Evolutionary conservation across 768 basidiomycete genomes (phyloP).

Genomic region (Lanmaoa pseudosensibilis): DNA sequence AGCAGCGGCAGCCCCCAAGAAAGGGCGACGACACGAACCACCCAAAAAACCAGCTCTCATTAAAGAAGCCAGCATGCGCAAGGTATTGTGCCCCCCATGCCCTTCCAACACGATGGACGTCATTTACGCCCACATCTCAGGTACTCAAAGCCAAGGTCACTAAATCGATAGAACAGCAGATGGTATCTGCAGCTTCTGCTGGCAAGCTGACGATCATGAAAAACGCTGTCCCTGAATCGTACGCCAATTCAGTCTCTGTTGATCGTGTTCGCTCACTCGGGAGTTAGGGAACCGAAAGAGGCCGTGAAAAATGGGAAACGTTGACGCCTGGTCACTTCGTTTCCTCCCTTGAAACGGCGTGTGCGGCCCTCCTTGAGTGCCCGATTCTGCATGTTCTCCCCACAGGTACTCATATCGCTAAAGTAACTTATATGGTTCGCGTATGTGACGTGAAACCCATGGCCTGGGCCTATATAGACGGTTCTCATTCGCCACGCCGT

Average conservation of each 20-base stretch:
- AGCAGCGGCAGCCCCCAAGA: constrained; percentile 70
- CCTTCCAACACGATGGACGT: neutral
- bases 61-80: constrained; percentile 75
- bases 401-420: constrained; percentile 5
- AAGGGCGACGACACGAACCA: constrained; percentile 73
- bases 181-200: constrained; percentile 83
- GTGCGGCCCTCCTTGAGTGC: neutral
- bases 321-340: constrained; percentile 12
- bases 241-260: constrained; percentile 2
- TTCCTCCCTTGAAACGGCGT: constrained; percentile 5
- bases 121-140: constrained; percentile 38
- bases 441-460: neutral
- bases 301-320: constrained; percentile 15
- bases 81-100: constrained; percentile 43
- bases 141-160: constrained; percentile 88
- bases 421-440: neutral
- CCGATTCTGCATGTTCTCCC: neutral
- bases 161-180: constrained; percentile 87
- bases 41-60: constrained; percentile 79
- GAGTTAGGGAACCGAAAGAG: constrained; percentile 23
- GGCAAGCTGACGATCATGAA: constrained; percentile 95
- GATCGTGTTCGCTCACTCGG: constrained; percentile 2
- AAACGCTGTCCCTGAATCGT: constrained; percentile 42
- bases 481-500: neutral
- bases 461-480: neutral